These are phyloP conservation scores for Eimeria sp. DNA, from an alignment of 169 alveolate species.

Conservation along the genomic window DNA sequence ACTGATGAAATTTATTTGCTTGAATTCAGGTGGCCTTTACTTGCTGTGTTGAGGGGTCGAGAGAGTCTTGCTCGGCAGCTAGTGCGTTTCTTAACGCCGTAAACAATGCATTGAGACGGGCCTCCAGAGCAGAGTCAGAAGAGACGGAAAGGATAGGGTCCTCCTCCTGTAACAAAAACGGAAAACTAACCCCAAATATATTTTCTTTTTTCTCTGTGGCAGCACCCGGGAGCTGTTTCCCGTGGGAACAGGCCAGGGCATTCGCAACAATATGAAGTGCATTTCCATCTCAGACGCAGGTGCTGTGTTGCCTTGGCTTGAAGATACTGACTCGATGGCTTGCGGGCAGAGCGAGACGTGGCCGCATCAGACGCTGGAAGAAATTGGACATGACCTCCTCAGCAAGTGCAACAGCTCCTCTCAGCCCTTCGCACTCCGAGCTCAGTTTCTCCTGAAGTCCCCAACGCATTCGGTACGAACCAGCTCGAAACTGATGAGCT, in stretches of 20 bases:
- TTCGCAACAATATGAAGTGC: background rate
- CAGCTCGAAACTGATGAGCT: background rate
- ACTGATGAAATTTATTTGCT: background rate
- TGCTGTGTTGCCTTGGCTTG: background rate
- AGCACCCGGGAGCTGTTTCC: too few relatives aligned
- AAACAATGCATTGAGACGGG: background rate
- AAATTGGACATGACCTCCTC: slow-evolving; percentile 26
- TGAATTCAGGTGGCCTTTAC: background rate
- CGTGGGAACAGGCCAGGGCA: background rate
- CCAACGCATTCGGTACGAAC: background rate
- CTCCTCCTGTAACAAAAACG: slow-evolving; percentile 1
- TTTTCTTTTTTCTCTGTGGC: too few relatives aligned
- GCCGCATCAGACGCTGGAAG: slow-evolving; percentile 24
- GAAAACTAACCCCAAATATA: background rate
- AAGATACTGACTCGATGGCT: slow-evolving; percentile 5
- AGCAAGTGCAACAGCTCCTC: slow-evolving; percentile 61
- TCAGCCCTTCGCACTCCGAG: slow-evolving; percentile 33
- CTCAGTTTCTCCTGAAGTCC: slow-evolving; percentile 8
- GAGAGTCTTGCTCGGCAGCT: background rate
- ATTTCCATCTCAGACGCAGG: background rate
- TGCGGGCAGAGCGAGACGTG: background rate
- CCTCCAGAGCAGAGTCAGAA: slow-evolving; percentile 5
- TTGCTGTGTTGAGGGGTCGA: slow-evolving; percentile 6
- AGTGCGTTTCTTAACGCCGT: background rate
- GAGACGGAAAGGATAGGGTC: background rate